A percentile compares a stretch with the other conserved stretches of the same genome.
phyloP scores from a whole-genome alignment of 495 filamentous ascomycete species.

The Aspergillus bertholletiae region DNA sequence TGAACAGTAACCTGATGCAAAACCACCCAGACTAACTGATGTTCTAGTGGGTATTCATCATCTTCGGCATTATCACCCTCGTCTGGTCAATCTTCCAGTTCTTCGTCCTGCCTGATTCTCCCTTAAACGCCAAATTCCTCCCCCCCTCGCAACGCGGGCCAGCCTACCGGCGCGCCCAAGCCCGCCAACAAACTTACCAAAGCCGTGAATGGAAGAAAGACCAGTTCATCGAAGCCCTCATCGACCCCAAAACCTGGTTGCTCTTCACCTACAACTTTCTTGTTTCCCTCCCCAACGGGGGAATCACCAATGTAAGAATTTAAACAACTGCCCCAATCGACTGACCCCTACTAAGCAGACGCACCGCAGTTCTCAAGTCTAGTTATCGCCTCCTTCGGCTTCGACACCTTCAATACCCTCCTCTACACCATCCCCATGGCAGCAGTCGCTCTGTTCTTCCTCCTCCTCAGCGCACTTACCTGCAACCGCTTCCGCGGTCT shows the following conservation, averaged over 20 bases:
- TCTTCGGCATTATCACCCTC: constrained; percentile 9
- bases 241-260: constrained; percentile 14
- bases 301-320: constrained; percentile 11
- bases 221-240: constrained; percentile 10
- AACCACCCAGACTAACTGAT: not conserved
- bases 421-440: constrained; percentile 35
- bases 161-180: constrained; percentile 5
- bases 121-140: constrained; percentile 20
- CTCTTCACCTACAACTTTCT: constrained; percentile 9
- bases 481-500: constrained; percentile 23
- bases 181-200: constrained; percentile 5
- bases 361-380: constrained; percentile 31
- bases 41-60: constrained; percentile 10
- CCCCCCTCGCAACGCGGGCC: constrained; percentile 1
- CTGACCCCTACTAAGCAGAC: not conserved
- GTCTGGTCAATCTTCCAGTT: constrained; percentile 6
- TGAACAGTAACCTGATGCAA: not conserved
- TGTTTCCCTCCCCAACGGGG: constrained; percentile 8
- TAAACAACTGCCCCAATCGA: too few species aligned
- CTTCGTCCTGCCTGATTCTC: constrained; percentile 4
- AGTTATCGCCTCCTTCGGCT: constrained; percentile 40
- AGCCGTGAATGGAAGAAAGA: constrained; percentile 7
- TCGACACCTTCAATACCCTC: constrained; percentile 30
- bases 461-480: constrained; percentile 21
- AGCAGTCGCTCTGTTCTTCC: constrained; percentile 35